Evolutionary conservation across 2,329 filamentous ascomycete species (phyloP).

Genomic region (Apiospora malaysiana): DNA sequence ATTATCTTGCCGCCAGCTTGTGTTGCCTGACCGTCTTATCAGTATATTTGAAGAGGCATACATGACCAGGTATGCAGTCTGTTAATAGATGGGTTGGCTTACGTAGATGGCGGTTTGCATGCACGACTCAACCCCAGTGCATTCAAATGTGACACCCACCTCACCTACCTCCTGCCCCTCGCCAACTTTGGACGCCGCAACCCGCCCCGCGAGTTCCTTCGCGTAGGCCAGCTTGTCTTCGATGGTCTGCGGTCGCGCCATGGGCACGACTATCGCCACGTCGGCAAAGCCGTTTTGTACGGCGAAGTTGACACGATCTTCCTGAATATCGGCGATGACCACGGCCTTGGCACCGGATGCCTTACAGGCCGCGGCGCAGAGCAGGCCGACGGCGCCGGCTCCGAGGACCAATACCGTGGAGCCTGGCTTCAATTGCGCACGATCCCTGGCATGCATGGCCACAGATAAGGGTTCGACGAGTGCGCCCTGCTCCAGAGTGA

Average conservation of each 20-base stretch:
- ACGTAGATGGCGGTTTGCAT: conserved; percentile 77
- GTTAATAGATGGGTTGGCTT: conserved; percentile 33
- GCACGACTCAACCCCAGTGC: conserved; percentile 79
- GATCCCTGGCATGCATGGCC: conserved; percentile 60
- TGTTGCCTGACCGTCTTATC: conserved; percentile 51
- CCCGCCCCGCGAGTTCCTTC: conserved; percentile 52
- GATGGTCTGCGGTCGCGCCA: conserved; percentile 53
- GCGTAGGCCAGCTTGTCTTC: conserved; percentile 60
- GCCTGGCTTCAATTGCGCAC: conserved; percentile 48
- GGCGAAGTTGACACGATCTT: conserved; percentile 63
- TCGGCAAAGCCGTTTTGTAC: conserved; percentile 62
- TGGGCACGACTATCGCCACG: conserved; percentile 55
- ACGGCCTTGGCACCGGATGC: conserved; percentile 51
- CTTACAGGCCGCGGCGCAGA: conserved; percentile 64
- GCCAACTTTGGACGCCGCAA: conserved; percentile 42
- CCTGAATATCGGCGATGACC: conserved; percentile 62
- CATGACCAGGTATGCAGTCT: not conserved
- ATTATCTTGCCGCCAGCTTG: conserved; percentile 74
- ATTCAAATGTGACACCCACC: conserved; percentile 75
- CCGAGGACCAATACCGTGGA: conserved; percentile 61
- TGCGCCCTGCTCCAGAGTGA: conserved; percentile 61
- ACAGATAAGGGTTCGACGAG: conserved; percentile 65
- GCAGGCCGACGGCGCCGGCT: conserved; percentile 65
- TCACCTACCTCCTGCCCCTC: conserved; percentile 58
- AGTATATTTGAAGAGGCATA: not conserved